A percentile compares a stretch with the other conserved stretches of the same genome.
Evolutionary conservation across 2,329 filamentous ascomycete genomes (phyloP).

Genomic region (Xylaria sp.): DNA sequence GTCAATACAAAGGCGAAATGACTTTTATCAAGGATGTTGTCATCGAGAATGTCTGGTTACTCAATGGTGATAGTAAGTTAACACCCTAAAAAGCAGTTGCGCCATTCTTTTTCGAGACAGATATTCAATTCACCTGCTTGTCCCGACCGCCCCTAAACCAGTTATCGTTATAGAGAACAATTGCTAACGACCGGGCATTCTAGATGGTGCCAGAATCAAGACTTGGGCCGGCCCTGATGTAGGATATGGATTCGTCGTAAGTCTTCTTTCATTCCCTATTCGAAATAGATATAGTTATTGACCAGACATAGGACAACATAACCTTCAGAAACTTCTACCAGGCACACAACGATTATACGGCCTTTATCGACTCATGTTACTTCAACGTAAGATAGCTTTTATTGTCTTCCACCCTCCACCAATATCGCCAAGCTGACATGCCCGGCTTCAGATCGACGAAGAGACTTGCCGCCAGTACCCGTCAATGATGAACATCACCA

Average conservation of each 20-base stretch:
- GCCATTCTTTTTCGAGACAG: too few relatives aligned
- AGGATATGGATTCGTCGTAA: slow-evolving; percentile 66
- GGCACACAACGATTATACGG: slow-evolving; percentile 66
- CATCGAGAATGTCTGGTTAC: slow-evolving; percentile 68
- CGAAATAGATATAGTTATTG: slow-evolving; percentile 1
- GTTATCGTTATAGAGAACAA: too few relatives aligned
- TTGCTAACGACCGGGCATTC: too few relatives aligned
- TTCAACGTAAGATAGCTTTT: slow-evolving; percentile 60
- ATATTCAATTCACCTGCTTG: too few relatives aligned
- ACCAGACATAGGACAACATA: slow-evolving; percentile 57
- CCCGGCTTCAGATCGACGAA: slow-evolving; percentile 49
- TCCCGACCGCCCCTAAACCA: too few relatives aligned
- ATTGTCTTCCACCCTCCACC: background rate
- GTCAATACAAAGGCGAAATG: slow-evolving; percentile 64
- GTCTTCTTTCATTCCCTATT: background rate
- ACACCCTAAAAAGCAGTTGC: too few relatives aligned
- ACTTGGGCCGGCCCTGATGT: slow-evolving; percentile 67
- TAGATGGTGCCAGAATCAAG: slow-evolving; percentile 65
- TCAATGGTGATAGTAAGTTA: slow-evolving; percentile 54
- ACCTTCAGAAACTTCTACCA: slow-evolving; percentile 69
- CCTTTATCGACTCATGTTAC: slow-evolving; percentile 71
- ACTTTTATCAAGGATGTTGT: slow-evolving; percentile 67
- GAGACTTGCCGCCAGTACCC: slow-evolving; percentile 64
- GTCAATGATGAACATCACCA: slow-evolving; percentile 66
- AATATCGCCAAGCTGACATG: slow-evolving; percentile 12